Base-by-base conservation (phyloP, 164 flowering plant genomes). In the Stephania yunnanensis region DNA sequence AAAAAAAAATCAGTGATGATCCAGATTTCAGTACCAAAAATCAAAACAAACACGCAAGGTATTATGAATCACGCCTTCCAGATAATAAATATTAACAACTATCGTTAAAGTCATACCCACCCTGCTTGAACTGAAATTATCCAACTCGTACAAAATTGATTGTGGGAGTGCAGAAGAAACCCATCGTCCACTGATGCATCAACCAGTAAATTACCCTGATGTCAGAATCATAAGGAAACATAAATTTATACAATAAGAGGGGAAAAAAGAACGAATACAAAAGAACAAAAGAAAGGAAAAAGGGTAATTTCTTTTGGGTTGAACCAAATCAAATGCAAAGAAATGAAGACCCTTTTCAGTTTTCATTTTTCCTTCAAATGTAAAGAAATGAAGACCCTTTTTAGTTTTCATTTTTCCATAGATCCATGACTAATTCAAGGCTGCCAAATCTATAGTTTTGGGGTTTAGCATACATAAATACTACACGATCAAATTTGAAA, bases 181-280 rank as follows among this genome's bases (percentile, higher is more conserved):
- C 99, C 97, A 95, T 76, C 95, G 92, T 74, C 94, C 98, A 89
- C 99, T 95, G 95, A 88, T 87, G 92, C 91, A 95, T 87, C 89
- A 90, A 90, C 87, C 91, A 93, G 90, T 84, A 91, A 94, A 90
- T 86, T 81, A 89, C 55, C 92, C 91, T 85, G 97, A 90, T 88
- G 94, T 92, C 92, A 95, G 97, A 86, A 89, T 86, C 72, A 79
- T 84, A 80, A 78, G 82, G 81, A 84, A 87, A 82, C 79, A 85
- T 83, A 83, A 81, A 81, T 82, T 84, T 70, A 80, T 78, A 82
- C 42, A 36, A 36, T 36, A 36, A 36, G 42, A 36, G 42, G 42
- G 42, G 42, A 36, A 36, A 36, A 36, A 36, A 1, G 42, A 36
- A 36, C 42, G 4, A 36, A 36, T 36, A 4, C 1, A 36, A 36